Conservation (phyloP, 495 filamentous ascomycete genomes). For the Podospora pseudocomata region DNA sequence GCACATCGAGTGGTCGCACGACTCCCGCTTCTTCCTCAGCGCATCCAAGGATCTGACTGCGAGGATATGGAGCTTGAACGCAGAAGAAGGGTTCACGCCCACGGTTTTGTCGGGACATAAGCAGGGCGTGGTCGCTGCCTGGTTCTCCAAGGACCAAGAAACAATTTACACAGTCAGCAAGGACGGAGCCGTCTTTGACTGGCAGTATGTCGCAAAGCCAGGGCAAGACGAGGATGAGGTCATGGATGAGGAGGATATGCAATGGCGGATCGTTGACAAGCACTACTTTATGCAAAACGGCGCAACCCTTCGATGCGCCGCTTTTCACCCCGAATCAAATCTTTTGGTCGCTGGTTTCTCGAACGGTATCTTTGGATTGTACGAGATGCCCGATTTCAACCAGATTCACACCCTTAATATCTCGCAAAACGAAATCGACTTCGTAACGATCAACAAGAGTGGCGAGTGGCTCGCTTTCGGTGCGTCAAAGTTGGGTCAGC, state of each 20-base stretch:
- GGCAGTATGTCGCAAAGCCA: constrained; percentile 62
- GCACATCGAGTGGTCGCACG: constrained; percentile 87
- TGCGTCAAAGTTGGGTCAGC: constrained; percentile 89
- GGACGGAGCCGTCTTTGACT: constrained; percentile 54
- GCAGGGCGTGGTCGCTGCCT: constrained; percentile 80
- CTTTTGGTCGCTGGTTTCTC: constrained; percentile 91
- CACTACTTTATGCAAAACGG: constrained; percentile 91
- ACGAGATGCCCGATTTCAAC: constrained; percentile 96
- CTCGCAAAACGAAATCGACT: constrained; percentile 92
- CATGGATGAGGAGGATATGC: constrained; percentile 54
- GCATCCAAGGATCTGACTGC: constrained; percentile 88
- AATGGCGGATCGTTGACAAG: constrained; percentile 82
- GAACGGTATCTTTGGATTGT: constrained; percentile 85
- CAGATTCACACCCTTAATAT: constrained; percentile 87
- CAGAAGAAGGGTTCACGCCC: constrained; percentile 81
- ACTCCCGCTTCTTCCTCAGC: constrained; percentile 90
- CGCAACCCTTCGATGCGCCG: constrained; percentile 80
- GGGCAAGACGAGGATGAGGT: constrained; percentile 56
- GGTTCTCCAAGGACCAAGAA: constrained; percentile 92
- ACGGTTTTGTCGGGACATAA: constrained; percentile 87
- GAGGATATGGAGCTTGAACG: constrained; percentile 88
- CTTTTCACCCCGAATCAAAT: constrained; percentile 81
- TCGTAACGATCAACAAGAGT: constrained; percentile 84
- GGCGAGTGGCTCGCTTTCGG: constrained; percentile 98
- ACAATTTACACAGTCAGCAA: constrained; percentile 56